These are phyloP conservation scores for Escovopsis weberi DNA, from an alignment of 2,329 filamentous ascomycete genomes.

Conservation along the genomic window DNA sequence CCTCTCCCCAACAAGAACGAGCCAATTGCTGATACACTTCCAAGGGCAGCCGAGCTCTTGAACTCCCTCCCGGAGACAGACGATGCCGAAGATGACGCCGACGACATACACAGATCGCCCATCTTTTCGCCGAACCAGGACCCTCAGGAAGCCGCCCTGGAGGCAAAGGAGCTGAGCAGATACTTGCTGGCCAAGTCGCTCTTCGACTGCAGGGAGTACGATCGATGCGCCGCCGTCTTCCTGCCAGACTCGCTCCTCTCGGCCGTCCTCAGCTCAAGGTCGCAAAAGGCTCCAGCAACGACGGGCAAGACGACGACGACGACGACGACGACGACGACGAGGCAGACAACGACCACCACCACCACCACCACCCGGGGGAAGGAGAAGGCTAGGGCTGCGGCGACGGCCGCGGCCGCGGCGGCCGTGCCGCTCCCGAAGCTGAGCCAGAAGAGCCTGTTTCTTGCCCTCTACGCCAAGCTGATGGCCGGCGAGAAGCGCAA, in stretches of 20 bases:
- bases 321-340: too few relatives aligned
- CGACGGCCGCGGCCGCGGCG: slow-evolving; percentile 10
- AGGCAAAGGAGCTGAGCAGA: slow-evolving; percentile 64
- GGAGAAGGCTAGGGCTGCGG: slow-evolving; percentile 33
- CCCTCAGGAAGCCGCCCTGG: slow-evolving; percentile 57
- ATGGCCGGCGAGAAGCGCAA: slow-evolving; percentile 91
- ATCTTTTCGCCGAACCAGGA: slow-evolving; percentile 46
- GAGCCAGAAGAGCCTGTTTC: slow-evolving; percentile 84
- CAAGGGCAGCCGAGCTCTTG: slow-evolving; percentile 85
- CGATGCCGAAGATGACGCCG: slow-evolving; percentile 35
- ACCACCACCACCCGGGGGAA: slow-evolving; percentile 28
- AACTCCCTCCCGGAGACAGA: slow-evolving; percentile 58
- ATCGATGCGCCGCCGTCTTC: slow-evolving; percentile 82
- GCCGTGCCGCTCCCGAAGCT: slow-evolving; percentile 35
- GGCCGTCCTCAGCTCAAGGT: slow-evolving; percentile 41
- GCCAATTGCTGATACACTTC: slow-evolving; percentile 1
- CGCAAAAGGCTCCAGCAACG: slow-evolving; percentile 18
- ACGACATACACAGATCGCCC: slow-evolving; percentile 27
- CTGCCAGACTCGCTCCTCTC: slow-evolving; percentile 67
- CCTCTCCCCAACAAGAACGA: too few relatives aligned
- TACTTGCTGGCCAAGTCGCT: slow-evolving; percentile 87
- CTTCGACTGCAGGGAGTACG: slow-evolving; percentile 90
- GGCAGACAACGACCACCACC: too few relatives aligned
- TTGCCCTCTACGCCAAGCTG: slow-evolving; percentile 84
- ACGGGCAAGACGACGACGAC: slow-evolving; percentile 22